phyloP scores from a whole-genome alignment of 306 rosid genomes.

The Trifolium fragiferum region DNA sequence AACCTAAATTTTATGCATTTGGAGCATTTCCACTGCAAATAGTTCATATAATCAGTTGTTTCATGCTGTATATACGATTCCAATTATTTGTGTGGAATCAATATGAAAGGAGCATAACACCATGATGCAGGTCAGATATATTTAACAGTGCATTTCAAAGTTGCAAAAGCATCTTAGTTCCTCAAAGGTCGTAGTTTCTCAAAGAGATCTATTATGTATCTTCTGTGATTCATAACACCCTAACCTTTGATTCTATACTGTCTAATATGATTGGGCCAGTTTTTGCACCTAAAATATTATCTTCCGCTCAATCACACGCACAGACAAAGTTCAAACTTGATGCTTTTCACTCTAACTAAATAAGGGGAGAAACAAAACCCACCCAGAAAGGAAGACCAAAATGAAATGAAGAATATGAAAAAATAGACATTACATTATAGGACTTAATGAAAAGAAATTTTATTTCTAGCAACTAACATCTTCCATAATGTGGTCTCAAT shows the following conservation, averaged over 20 bases:
- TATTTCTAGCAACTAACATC: conserved; percentile 7
- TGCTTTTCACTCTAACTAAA: not conserved
- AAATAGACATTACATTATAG: conserved; percentile 3
- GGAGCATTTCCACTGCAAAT: too few species aligned
- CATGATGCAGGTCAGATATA: too few species aligned
- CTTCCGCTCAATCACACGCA: not conserved
- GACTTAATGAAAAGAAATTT: not conserved
- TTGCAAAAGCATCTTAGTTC: too few species aligned
- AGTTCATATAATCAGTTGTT: not conserved
- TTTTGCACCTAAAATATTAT: not conserved
- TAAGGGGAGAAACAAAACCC: not conserved
- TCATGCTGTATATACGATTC: too few species aligned
- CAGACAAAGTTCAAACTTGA: too few species aligned
- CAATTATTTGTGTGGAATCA: too few species aligned
- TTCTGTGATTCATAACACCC: too few species aligned
- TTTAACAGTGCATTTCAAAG: too few species aligned
- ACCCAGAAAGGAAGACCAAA: not conserved
- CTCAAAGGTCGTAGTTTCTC: too few species aligned
- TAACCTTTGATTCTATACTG: not conserved
- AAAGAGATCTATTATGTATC: too few species aligned
- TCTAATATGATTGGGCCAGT: not conserved
- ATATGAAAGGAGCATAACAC: too few species aligned
- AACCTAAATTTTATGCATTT: too few species aligned
- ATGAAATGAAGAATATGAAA: not conserved
- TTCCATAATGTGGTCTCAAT: not conserved